phyloP scores from a whole-genome alignment of 2,329 filamentous ascomycete species.

The Sphaerulina musiva region DNA sequence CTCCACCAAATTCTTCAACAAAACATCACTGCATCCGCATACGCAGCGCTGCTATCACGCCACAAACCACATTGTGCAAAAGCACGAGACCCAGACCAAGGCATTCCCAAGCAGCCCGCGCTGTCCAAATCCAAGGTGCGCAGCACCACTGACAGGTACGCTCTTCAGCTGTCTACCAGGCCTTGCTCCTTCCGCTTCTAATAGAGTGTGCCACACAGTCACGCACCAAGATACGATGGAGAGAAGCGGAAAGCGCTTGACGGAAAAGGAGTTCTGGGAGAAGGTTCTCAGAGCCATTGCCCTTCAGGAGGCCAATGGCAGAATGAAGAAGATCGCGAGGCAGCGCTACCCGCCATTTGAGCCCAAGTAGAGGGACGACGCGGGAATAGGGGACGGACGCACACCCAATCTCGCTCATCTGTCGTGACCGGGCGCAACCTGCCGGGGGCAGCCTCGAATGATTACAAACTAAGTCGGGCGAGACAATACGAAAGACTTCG shows the following conservation, averaged over 20 bases:
- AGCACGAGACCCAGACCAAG: too few relatives aligned
- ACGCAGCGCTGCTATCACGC: too few relatives aligned
- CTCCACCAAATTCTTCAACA: too few relatives aligned
- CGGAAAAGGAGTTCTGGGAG: constrained; percentile 1
- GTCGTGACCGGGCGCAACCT: not conserved
- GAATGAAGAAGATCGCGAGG: not conserved
- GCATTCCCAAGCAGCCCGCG: too few relatives aligned
- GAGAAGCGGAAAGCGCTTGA: not conserved
- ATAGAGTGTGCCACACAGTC: not conserved
- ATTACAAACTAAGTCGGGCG: too few relatives aligned
- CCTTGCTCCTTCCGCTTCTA: not conserved
- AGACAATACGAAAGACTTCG: too few relatives aligned
- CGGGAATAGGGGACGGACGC: not conserved
- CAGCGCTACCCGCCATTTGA: constrained; percentile 1
- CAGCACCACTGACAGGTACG: too few relatives aligned
- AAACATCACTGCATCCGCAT: too few relatives aligned
- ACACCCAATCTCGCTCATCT: not conserved
- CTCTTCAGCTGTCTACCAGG: not conserved
- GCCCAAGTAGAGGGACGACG: not conserved
- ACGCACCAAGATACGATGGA: not conserved
- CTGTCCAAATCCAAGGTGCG: too few relatives aligned
- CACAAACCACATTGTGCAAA: too few relatives aligned
- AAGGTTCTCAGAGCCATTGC: not conserved
- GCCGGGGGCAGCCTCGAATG: too few relatives aligned
- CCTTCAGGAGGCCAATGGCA: not conserved